phyloP scores from a whole-genome alignment of 2,329 filamentous ascomycete species.

The Fusarium sp. region DNA sequence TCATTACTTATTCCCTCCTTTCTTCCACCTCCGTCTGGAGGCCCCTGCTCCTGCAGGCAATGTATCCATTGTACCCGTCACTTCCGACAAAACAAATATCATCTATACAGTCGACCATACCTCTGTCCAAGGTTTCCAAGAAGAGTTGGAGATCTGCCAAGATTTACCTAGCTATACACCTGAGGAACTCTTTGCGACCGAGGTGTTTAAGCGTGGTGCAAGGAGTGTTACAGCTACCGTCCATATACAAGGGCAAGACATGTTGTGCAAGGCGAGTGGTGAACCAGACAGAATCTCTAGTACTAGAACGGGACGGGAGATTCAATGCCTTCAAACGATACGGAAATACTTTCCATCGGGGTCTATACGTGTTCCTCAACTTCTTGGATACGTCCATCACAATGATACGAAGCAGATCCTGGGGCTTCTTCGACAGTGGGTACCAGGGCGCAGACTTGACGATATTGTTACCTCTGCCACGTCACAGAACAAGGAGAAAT shows the following conservation, averaged over 20 bases:
- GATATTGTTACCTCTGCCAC: rapidly evolving
- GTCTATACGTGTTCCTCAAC: neutral
- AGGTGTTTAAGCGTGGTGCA: neutral
- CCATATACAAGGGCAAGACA: rapidly evolving
- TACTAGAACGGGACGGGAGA: neutral
- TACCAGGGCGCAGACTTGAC: neutral
- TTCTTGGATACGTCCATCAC: neutral
- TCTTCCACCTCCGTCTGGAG: neutral
- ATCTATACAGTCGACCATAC: neutral
- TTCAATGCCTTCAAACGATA: neutral
- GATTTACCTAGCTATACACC: neutral
- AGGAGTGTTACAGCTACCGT: neutral
- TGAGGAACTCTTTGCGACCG: rapidly evolving
- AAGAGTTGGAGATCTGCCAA: neutral
- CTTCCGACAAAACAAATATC: neutral
- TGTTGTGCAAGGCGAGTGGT: neutral
- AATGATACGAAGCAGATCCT: neutral
- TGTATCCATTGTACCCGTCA: neutral
- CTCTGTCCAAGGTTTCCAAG: rapidly evolving
- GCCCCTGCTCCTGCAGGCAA: rapidly evolving
- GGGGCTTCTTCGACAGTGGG: neutral
- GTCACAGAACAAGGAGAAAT: rapidly evolving
- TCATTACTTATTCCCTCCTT: neutral
- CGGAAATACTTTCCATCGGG: neutral
- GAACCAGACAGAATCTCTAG: rapidly evolving